Evolutionary conservation across 352 stramenopile species (phyloP), one percentile per base, ranked within the genome.

Genomic region (Thalassiosira mediterranea): DNA sequence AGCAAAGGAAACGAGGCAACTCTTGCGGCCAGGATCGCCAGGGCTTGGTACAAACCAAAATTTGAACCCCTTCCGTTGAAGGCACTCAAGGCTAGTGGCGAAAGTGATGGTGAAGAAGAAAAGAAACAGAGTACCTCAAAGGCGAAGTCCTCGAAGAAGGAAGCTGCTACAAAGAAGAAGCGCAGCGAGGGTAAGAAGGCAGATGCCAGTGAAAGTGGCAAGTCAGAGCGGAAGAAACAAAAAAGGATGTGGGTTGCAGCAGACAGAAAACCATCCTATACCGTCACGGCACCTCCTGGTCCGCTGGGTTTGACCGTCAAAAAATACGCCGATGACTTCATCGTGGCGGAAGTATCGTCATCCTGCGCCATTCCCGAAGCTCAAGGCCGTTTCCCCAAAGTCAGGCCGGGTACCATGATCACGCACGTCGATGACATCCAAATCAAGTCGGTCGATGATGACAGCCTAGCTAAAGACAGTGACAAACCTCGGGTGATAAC

Each of bases 1-100:
- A n/a, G 29, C 3, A 64, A 64, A 34, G 54, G 54, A 3, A 64
- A 64, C 48, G 54, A 64, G 31, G 54, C 54, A 7, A 64, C 54
- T 7, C 31, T 64, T 15, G 54, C 54, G 32, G 54, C 54, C 28
- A 52, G 54, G n/a, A 64, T 64, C 48, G 54, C 54, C 5, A 52
- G 32, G 28, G 54, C 54, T 28, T 64, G 54, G 54, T 51, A 8
- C 7, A 64, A 64, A 15, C 53, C 11, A 37, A 26, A 56, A 37
- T 56, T 58, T 34, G 10, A 58, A 15, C 49, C 49, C 0, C 49
- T 37, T 31, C 4, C 42, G 5, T 0, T 51, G 5, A 13, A 51
- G 10, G 42, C 0, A n/a, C n/a, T n/a, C n/a, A n/a, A n/a, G n/a
- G n/a, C 37, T 44, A 44, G 8, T 44, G 37, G 37, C 37, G 15